These are phyloP conservation scores for Scortechinia acanthostroma DNA, from an alignment of 2,329 filamentous ascomycete species.

Conservation along the genomic window DNA sequence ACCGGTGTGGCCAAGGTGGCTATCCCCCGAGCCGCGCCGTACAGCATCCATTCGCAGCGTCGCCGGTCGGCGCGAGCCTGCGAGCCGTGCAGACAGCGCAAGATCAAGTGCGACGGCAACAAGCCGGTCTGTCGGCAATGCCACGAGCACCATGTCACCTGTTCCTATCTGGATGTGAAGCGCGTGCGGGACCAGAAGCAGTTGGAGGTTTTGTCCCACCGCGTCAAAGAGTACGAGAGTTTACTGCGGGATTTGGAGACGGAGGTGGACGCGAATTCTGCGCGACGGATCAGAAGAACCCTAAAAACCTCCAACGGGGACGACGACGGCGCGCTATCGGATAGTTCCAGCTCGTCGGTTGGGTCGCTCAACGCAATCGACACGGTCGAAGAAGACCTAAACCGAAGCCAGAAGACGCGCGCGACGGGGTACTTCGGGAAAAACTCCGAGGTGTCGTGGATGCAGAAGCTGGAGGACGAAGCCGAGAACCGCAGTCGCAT, in stretches of 20 bases:
- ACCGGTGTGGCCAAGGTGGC: not conserved
- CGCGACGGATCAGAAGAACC: not conserved
- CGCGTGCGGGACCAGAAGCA: slow-evolving; percentile 22
- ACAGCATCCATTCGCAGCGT: slow-evolving; percentile 11
- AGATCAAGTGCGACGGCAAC: slow-evolving; percentile 21
- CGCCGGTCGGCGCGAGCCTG: slow-evolving; percentile 22
- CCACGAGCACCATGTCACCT: slow-evolving; percentile 11
- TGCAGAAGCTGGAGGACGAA: slow-evolving; percentile 6
- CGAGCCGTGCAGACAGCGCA: slow-evolving; percentile 14
- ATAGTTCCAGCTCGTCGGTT: slow-evolving; percentile 11
- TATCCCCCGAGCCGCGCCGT: slow-evolving; percentile 1
- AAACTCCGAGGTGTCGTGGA: slow-evolving; percentile 9
- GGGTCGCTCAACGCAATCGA: slow-evolving; percentile 4
- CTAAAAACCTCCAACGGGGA: not conserved
- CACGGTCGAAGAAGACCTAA: slow-evolving; percentile 8
- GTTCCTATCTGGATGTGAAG: slow-evolving; percentile 20
- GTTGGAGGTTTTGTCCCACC: slow-evolving; percentile 11
- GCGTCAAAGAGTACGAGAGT: not conserved
- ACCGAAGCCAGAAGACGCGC: slow-evolving; percentile 5
- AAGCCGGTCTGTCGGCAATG: slow-evolving; percentile 17
- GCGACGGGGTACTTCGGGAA: slow-evolving; percentile 10
- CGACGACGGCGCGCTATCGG: slow-evolving; percentile 10
- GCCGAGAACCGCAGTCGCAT: not conserved
- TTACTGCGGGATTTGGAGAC: not conserved
- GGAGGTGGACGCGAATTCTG: not conserved